phyloP scores from a whole-genome alignment of 2,329 filamentous ascomycete species.

The Alternaria incomplexa region DNA sequence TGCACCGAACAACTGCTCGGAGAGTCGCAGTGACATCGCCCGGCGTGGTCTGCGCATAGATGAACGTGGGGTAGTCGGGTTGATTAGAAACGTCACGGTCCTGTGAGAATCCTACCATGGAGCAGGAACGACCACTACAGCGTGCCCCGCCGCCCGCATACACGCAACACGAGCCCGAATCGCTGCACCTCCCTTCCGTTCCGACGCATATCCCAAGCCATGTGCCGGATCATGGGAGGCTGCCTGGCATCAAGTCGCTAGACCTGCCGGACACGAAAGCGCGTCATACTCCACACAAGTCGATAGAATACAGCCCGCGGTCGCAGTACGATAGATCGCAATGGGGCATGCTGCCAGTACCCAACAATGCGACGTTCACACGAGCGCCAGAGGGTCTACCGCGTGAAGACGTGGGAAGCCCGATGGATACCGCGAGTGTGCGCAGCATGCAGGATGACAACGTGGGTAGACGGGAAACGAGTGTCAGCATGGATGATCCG shows the following conservation, averaged over 20 bases:
- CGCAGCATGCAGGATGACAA: constrained; percentile 50
- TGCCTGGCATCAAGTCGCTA: constrained; percentile 55
- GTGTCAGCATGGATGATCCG: constrained; percentile 56
- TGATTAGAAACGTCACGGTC: constrained; percentile 1
- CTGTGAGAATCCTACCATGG: constrained; percentile 22
- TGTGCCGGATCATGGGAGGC: constrained; percentile 32
- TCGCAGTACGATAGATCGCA: constrained; percentile 24
- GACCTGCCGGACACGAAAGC: constrained; percentile 44
- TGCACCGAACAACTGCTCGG: not conserved
- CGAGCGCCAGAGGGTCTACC: constrained; percentile 39
- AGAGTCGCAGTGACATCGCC: not conserved
- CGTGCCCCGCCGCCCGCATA: constrained; percentile 54
- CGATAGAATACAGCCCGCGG: constrained; percentile 46
- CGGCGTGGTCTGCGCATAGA: not conserved
- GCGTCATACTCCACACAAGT: constrained; percentile 32
- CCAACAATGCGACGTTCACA: constrained; percentile 38
- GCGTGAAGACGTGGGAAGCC: constrained; percentile 49
- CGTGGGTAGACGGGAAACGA: constrained; percentile 43
- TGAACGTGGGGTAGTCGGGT: constrained; percentile 17
- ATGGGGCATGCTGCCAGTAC: constrained; percentile 36
- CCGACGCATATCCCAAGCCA: constrained; percentile 45
- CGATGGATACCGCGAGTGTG: constrained; percentile 53
- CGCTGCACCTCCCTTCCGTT: constrained; percentile 51
- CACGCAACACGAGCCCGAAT: constrained; percentile 49
- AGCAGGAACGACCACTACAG: constrained; percentile 41